Base-by-base conservation (phyloP, 768 basidiomycete genomes). In the Neoboletus subvelutipes region DNA sequence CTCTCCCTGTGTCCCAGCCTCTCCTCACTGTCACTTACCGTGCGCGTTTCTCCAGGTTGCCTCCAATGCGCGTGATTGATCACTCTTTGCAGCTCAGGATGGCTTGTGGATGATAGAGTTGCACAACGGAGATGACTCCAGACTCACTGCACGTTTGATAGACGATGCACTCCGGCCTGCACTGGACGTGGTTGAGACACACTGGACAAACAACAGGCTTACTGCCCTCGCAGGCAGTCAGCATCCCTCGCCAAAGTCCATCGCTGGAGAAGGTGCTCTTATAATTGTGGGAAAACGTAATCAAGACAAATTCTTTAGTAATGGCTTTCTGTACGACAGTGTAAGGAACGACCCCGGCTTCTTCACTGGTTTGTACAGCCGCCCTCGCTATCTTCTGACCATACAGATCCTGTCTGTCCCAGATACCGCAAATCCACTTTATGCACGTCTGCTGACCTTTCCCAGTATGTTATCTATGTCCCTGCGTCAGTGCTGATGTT, bases 241-340 rank as follows among this genome's bases (percentile, higher is more conserved):
- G 10, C 34, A 77, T 78, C 61, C 72, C 73, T n/a, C 78, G 7
- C n/a, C 53, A 18, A 52, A 55, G 42, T 53, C 59, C 20, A 50
- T 29, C 20, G 26, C 76, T 8, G 87, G 83, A 31, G 78, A 78
- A 50, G 91, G 90, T 37, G 85, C 88, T 4, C 71, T 94, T 31
- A 85, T 93, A 57, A 86, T 94, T 52, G 85, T 89, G 8, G 91
- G 92, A 4, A 83, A 82, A 57, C 79, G 77, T 59, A 78, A 80
- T 58, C 91, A 94, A 69, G 84, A 92, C 71, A 94, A 92, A 71
- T 94, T 92, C 78, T 94, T 94, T 72, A 90, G 88, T 73, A 93
- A 92, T 62, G 91, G 90, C 1, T 81, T 93, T 58, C 84, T 88
- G 66, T 86, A 82, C 59, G 77, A 75, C 4, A 81, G 76, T 39